Evolutionary conservation across 2,329 filamentous ascomycete species (phyloP), one percentile per base, ranked within the genome.

Genomic region (Diaporthe ampelina): DNA sequence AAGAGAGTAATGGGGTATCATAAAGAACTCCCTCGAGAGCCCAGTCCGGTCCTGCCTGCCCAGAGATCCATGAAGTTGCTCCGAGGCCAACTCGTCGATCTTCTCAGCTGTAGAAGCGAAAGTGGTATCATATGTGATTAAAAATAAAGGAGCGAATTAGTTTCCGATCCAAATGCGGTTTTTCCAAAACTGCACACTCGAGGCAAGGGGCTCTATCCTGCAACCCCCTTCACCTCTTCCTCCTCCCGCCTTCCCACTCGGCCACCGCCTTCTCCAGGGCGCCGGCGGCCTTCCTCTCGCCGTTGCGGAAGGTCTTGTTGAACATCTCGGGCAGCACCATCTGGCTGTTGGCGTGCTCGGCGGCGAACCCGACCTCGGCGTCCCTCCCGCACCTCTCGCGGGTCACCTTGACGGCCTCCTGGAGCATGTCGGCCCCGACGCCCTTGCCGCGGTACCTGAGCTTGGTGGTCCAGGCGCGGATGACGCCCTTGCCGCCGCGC

Each of bases 391-490:
- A 93, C 79, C 89, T 90, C 82, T 92, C 91, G 78, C 89, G 89
- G 75, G 93, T 92, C 72, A 93, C 82, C 73, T 88, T 87, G 3
- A 95, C 91, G 1, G 93, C 94, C 78, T 94, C 93, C 77, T 93
- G 89, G 63, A 98, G 86, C 79, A 98, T 83, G 43, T 91, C 92
- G 54, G 86, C 88, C 3, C 95, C 95, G 32, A 97, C 86, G 0
- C 95, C 94, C 76, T 91, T 90, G 43, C 90, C 87, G 35, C 95
- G 89, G 81, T 94, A 95, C 77, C 88, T 87, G 68, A 91, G 84
- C 80, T 88, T 88, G 1, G 95, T 94, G 2, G 94, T 96, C 95
- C 95, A 98, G 1, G 94, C 95, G 37, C 94, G 90, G 73, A 98
- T 92, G 63, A 95, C 86, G 11, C 92, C 94, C 76, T 89, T 89